Conservation (phyloP, 306 rosid genomes). For the Medicago truncatula region DNA sequence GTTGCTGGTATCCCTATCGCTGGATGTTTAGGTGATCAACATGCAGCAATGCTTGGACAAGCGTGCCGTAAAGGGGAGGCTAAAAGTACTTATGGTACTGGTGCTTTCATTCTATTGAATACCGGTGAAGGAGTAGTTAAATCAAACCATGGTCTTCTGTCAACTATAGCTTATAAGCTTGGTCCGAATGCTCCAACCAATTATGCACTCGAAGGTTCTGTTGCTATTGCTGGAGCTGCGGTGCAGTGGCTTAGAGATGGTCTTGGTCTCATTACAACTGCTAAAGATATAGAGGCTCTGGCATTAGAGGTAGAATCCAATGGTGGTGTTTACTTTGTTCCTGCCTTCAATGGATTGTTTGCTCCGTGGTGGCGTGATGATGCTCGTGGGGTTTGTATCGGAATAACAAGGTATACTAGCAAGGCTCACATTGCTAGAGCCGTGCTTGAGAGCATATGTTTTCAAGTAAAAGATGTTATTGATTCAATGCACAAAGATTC, state of each 20-base stretch:
- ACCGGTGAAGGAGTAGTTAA: constrained; percentile 67
- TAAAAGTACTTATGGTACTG: constrained; percentile 91
- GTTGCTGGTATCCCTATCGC: constrained; percentile 75
- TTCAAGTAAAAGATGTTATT: constrained; percentile 87
- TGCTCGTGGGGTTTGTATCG: constrained; percentile 89
- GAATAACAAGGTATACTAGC: constrained; percentile 78
- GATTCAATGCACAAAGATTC: constrained; percentile 87
- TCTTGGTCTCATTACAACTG: constrained; percentile 70
- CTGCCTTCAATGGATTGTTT: constrained; percentile 89
- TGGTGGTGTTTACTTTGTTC: constrained; percentile 89
- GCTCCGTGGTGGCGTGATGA: constrained; percentile 99
- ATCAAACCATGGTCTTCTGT: constrained; percentile 80
- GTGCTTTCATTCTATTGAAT: constrained; percentile 89
- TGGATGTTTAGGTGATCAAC: constrained; percentile 95
- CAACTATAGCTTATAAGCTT: constrained; percentile 84
- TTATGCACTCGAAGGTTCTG: constrained; percentile 93
- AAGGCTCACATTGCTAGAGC: constrained; percentile 92
- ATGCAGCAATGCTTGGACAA: constrained; percentile 92
- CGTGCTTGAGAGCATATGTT: constrained; percentile 90
- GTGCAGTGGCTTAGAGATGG: constrained; percentile 96
- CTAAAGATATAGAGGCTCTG: constrained; percentile 72
- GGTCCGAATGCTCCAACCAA: constrained; percentile 67
- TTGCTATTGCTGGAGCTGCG: constrained; percentile 98
- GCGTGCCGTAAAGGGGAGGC: constrained; percentile 85
- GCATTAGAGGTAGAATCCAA: constrained; percentile 69